Base-by-base conservation (phyloP, 306 rosid species). In the Cicer pinnatifidum region DNA sequence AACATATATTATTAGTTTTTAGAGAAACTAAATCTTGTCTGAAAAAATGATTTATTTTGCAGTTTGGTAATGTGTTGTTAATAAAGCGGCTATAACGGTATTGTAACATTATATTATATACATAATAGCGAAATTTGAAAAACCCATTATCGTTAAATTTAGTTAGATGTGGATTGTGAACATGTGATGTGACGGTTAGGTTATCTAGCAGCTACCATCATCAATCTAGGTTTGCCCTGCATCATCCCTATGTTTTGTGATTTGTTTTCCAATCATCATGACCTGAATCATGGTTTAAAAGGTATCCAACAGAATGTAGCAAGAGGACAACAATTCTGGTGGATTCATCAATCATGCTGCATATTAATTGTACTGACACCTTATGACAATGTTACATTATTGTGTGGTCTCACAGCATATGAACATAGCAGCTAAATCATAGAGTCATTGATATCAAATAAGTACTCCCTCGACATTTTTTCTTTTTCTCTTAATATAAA, bases 191-290 rank as follows among this genome's bases (percentile, higher is more conserved):
- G 3, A 15, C 13, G 0, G 47, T 54, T 23, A 10, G 70, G 19
- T 39, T 71, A 50, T 9, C 7, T 11, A 60, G 57, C 8, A 41
- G 20, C 43, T 41, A 43, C 53, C 43, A 64, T 58, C 53, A 54
- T 35, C 17, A 54, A 64, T 47, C n/a, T 62, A 35, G 51, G 17
- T 15, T 52, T 77, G 33, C 15, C 13, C 45, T 74, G 51, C 12
- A 19, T 56, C 17, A 39, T 13, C 48, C 17, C 3, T 39, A 28
- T 28, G n/a, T 37, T 6, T 53, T 15, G 33, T 46, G 61, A 33
- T 15, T 16, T 57, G 75, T 63, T 62, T 53, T 79, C 69, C 45
- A 17, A 65, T 64, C 11, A 7, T 59, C 52, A 46, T 46, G 35
- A 54, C 45, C 2, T 44, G 37, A 44, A 72, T 41, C 35, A 61